A percentile compares a stretch with the other conserved stretches of the same genome.
Evolutionary conservation across 345 rosid genomes (phyloP).

Genomic region (Raphanus raphanistrum): DNA sequence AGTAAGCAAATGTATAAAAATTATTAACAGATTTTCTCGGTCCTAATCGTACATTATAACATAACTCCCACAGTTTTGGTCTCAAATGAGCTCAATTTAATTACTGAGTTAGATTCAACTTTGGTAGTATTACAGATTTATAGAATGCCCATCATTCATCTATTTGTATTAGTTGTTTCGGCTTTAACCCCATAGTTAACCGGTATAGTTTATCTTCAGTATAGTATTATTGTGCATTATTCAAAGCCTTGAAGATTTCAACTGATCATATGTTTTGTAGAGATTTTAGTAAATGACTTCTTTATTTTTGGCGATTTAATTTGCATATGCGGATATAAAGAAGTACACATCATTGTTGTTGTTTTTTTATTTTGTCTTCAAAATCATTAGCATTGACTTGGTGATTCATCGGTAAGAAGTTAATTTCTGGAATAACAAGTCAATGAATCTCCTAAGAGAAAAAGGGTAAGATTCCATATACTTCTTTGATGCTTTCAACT

Average conservation of each 20-base stretch:
- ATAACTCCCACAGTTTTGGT: slow-evolving; percentile 18
- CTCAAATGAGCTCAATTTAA: slow-evolving; percentile 5
- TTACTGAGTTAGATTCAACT: not conserved
- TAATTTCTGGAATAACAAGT: not conserved
- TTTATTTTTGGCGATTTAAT: not conserved
- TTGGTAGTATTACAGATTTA: not conserved
- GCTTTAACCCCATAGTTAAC: not conserved
- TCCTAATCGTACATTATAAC: not conserved
- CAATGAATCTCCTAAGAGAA: slow-evolving; percentile 8
- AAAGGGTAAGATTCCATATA: not conserved
- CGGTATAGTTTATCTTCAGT: not conserved
- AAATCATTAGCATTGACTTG: slow-evolving; percentile 22
- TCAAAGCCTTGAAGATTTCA: not conserved
- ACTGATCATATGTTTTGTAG: not conserved
- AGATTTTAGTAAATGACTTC: not conserved
- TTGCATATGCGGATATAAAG: not conserved
- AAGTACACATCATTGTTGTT: not conserved
- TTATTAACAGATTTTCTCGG: not conserved
- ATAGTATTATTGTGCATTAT: not conserved
- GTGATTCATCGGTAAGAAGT: not conserved
- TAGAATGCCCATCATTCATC: not conserved
- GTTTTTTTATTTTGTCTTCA: not conserved
- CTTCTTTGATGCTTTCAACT: slow-evolving; percentile 1
- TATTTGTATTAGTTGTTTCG: not conserved
- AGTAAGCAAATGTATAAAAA: slow-evolving; percentile 10